Base-by-base conservation (phyloP, 257 asterid genomes). In the Ocimum tenuiflorum region DNA sequence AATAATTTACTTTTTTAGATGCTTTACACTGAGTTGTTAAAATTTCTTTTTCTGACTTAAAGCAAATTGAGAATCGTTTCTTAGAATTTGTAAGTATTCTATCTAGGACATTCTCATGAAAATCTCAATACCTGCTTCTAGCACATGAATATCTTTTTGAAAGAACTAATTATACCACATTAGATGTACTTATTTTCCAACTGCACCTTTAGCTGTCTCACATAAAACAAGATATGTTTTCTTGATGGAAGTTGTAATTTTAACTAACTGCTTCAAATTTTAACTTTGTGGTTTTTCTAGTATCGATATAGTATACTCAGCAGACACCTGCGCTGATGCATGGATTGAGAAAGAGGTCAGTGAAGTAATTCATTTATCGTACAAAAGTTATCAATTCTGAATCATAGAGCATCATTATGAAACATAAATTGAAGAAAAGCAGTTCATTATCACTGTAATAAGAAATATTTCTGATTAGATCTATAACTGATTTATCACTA, bases 301-400 rank as follows among this genome's bases (percentile, higher is more conserved):
- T 41, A 67, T 92, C 60, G 99, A 92, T 80, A 49, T 89, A 23
- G 85, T 92, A 52, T 92, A 35, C 81, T 80, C 97, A 33, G 72
- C 80, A 59, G 96, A 89, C 82, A 87, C 97, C 67, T 87, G 91
- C 66, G 98, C 97, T 19, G 99, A 92, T 83, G 81, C 96, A 70
- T 92, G 99, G 97, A 92, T 92, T 56, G 99, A 92, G 87, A 89
- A 89, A 81, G 99, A 92, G 97, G 99, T 92, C 60, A 78, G 81
- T 54, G 71, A 15, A 55, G 46, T 33, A 18, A 31, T 33, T 60
- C 17, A 23, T 48, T 3, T n/a, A 27, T 49, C 12, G 33, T 13
- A 13, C 39, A 35, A 46, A 63, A 15, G n/a, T 63, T 57, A 11
- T 38, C 42, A 36, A 52, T 31, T 39, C 17, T 22, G 61, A 54